These are phyloP conservation scores for Zizania latifolia DNA, from an alignment of 176 grass and related monocot species.

Conservation along the genomic window DNA sequence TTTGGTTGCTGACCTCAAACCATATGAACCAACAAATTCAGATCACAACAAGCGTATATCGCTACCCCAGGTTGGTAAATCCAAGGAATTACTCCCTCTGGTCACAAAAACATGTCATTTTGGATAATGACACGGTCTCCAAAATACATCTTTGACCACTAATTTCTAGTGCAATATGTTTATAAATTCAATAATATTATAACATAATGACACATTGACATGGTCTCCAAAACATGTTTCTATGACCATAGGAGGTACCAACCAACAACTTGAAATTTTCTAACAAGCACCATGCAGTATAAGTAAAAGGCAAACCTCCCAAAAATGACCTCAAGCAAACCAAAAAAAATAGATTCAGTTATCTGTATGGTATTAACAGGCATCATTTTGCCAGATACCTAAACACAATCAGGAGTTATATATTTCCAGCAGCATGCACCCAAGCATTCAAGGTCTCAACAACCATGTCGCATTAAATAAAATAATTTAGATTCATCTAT, in stretches of 20 bases:
- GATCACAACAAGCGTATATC: not conserved
- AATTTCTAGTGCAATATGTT: no score
- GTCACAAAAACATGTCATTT: no score
- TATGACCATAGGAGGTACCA: no score
- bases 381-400: not conserved
- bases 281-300: not conserved
- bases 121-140: no score
- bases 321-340: not conserved
- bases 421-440: not conserved
- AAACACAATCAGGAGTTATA: not conserved
- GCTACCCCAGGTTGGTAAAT: not conserved
- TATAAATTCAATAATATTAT: no score
- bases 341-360: not conserved
- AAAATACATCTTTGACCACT: no score
- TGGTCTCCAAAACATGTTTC: no score
- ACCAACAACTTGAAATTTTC: not conserved
- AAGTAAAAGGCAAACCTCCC: not conserved
- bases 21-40: not conserved
- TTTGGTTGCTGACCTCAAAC: not conserved
- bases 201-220: no score
- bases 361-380: not conserved
- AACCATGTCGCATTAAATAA: not conserved
- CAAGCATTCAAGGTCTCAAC: not conserved
- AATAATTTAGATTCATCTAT: not conserved
- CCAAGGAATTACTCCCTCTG: no score